Conservation (phyloP, 208 protist genomes). For the Leishmania martiniquensis region DNA sequence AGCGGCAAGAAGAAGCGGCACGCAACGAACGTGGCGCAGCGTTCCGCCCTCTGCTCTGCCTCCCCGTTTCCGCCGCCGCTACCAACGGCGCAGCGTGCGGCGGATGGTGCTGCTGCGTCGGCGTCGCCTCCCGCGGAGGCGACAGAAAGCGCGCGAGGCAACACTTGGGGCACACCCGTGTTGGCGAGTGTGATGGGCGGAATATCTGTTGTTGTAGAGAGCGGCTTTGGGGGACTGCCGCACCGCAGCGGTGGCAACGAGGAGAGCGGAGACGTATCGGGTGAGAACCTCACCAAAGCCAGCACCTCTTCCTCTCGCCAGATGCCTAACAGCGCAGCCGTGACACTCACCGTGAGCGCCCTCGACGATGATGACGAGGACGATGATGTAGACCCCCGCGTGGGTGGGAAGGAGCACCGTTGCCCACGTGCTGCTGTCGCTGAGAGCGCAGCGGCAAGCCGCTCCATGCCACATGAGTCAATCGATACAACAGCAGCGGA, state of each 20-base stretch:
- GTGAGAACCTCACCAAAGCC: not conserved
- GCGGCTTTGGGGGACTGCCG: not conserved
- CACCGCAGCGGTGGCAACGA: slow-evolving; percentile 3
- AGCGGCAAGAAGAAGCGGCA: not conserved
- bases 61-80: not conserved
- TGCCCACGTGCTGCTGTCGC: not conserved
- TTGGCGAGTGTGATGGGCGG: not conserved
- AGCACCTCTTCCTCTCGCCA: not conserved
- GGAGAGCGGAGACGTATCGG: not conserved
- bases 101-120: not conserved
- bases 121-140: not conserved
- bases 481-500: not conserved
- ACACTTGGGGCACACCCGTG: not conserved
- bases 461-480: not conserved
- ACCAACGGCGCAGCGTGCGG: not conserved
- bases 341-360: not conserved
- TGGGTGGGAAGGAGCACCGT: slow-evolving; percentile 12
- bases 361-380: not conserved
- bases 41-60: not conserved
- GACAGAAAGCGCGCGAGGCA: not conserved
- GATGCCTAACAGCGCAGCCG: not conserved
- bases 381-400: slow-evolving; percentile 11
- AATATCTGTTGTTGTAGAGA: not conserved
- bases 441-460: not conserved
- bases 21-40: not conserved